phyloP scores from a whole-genome alignment of 164 flowering plant genomes.

The Liquidambar formosana region DNA sequence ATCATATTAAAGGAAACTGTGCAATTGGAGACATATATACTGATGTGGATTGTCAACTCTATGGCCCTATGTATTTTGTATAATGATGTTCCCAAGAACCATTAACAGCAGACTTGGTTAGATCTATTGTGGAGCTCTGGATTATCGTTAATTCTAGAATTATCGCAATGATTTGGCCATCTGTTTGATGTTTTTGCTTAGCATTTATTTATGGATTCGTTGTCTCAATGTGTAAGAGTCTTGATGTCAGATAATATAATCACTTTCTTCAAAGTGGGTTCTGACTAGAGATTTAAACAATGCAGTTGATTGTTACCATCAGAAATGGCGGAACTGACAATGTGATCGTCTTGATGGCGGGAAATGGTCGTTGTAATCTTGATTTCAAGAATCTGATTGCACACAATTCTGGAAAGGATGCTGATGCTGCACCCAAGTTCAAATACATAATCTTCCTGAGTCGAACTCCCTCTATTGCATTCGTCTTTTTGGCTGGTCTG shows the following conservation, averaged over 20 bases:
- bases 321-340: conserved; percentile 28
- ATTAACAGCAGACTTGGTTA: not conserved
- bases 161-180: too few relatives aligned
- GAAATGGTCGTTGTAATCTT: conserved; percentile 50
- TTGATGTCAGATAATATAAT: not conserved
- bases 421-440: conserved; percentile 13
- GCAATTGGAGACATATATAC: too few relatives aligned
- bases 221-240: too few relatives aligned
- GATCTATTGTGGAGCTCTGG: not conserved
- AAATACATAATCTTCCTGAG: conserved; percentile 19
- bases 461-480: conserved; percentile 15
- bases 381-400: conserved; percentile 43
- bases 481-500: conserved; percentile 33
- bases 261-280: not conserved
- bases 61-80: too few relatives aligned
- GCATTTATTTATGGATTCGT: too few relatives aligned
- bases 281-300: conserved; percentile 7
- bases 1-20: too few relatives aligned
- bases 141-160: too few relatives aligned
- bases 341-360: conserved; percentile 35
- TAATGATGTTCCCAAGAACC: not conserved
- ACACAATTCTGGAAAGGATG: conserved; percentile 21
- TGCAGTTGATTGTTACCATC: conserved; percentile 63
- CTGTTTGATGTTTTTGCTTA: too few relatives aligned
- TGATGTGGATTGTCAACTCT: too few relatives aligned